A percentile compares a stretch with the other conserved stretches of the same genome.
Conservation (phyloP, 2,329 filamentous ascomycete species). For the Cladosporium austrohemisphaericum region DNA sequence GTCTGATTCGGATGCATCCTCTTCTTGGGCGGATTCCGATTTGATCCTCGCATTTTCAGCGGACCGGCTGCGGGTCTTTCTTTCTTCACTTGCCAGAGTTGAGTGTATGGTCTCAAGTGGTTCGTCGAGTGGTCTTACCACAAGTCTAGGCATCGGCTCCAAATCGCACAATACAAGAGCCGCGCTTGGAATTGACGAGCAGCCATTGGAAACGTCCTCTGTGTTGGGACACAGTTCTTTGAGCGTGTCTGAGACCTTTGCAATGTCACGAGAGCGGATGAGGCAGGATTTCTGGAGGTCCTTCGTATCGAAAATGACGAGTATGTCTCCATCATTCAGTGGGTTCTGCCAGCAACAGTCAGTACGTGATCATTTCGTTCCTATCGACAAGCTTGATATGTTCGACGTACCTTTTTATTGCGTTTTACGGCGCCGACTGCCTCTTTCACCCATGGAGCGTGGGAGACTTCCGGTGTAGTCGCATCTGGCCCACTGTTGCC, state of each 20-base stretch:
- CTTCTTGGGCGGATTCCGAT: background rate
- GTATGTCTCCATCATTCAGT: constrained; percentile 12
- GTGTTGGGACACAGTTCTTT: background rate
- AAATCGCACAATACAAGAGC: background rate
- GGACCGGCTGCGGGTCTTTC: background rate
- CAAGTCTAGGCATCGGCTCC: background rate
- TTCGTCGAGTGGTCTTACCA: constrained; percentile 1
- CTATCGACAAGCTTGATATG: too few species aligned
- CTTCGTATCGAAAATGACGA: constrained; percentile 11
- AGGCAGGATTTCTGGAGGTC: constrained; percentile 13
- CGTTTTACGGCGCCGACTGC: background rate
- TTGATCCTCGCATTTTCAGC: background rate
- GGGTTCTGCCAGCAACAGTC: background rate
- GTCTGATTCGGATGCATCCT: background rate
- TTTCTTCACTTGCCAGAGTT: background rate
- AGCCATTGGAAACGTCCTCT: background rate
- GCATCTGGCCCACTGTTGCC: too few species aligned
- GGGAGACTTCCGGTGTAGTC: background rate
- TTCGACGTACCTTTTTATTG: background rate
- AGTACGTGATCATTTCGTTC: too few species aligned
- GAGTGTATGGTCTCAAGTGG: background rate
- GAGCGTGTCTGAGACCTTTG: background rate
- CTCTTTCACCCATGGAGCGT: background rate
- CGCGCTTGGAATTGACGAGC: background rate
- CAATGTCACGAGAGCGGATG: background rate